Conservation (phyloP, 1,284 basidiomycete genomes). For the Albatrellus sp. region DNA sequence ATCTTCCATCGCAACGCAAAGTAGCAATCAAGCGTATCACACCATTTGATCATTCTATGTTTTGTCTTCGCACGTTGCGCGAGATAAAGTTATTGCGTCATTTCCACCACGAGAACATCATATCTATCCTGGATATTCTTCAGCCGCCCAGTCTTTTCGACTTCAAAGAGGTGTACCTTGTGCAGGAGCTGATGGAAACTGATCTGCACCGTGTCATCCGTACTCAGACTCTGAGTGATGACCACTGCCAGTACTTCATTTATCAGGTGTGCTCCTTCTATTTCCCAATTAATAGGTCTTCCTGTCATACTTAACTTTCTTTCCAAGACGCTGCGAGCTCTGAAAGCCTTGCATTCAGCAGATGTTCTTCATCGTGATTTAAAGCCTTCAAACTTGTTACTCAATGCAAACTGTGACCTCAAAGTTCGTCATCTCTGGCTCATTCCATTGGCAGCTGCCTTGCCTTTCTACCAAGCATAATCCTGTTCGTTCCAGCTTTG, state of each 20-base stretch:
- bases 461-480: no score
- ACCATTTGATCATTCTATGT: constrained; percentile 84
- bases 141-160: constrained; percentile 44
- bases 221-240: constrained; percentile 75
- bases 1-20: constrained; percentile 48
- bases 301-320: not conserved
- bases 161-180: constrained; percentile 75
- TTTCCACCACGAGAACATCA: constrained; percentile 74
- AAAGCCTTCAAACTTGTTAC: constrained; percentile 84
- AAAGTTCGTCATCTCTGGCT: constrained; percentile 33
- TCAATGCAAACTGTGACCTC: constrained; percentile 93
- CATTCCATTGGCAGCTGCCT: not conserved
- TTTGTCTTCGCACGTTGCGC: constrained; percentile 74
- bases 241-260: constrained; percentile 92
- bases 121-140: constrained; percentile 76
- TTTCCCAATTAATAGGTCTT: not conserved
- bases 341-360: constrained; percentile 88
- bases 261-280: constrained; percentile 59
- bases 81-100: constrained; percentile 80
- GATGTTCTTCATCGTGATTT: constrained; percentile 84
- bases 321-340: constrained; percentile 68
- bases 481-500: constrained; percentile 44
- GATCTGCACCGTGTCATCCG: constrained; percentile 83
- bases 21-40: constrained; percentile 77
- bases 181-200: constrained; percentile 87